Evolutionary conservation across 768 basidiomycete species (phyloP), one percentile per base, ranked within the genome.

Genomic region (Lentinula boryana): DNA sequence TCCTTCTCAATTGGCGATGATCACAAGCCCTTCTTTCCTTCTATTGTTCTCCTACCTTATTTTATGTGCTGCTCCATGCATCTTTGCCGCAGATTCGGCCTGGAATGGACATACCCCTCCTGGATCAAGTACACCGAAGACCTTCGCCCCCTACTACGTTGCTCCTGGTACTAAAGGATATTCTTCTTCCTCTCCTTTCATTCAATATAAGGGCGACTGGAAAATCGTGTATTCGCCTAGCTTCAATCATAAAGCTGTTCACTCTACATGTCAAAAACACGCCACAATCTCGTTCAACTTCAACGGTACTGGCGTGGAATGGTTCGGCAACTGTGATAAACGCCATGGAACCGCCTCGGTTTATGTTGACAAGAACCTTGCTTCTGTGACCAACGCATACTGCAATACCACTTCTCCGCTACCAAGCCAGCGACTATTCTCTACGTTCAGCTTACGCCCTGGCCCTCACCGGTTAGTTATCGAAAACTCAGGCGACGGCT

Each of bases 271-370:
- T 13, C 70, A 80, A 50, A 71, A 71, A 16, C 76, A 76, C 51
- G 83, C 88, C 10, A 72, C 80, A 3, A 73, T 82, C 50, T 74
- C 75, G 1, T 81, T 91, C 71, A 76, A 79, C 2, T 91, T 91
- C 71, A 74, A 75, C n/a, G 90, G 89, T 13, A 87, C 85, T 12
- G 88, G 88, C 0, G 78, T 92, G 64, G 90, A 91, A 71, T 88
- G 85, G 85, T 91, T 91, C 64, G 90, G 90, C 33, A 80, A 77
- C 66, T 76, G 74, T 43, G 84, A 81, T 64, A 74, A 68, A 43
- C 69, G 64, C 15, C 84, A 90, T 66, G 86, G 89, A 13, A 69
- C 79, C 8, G 78, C 84, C 4, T 64, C 77, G 23, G 79, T 91
- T 12, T 82, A 77, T 56, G 74, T 91, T 16, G 86, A 91, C 61